These are phyloP conservation scores for Metschnikowia hibisci DNA, from an alignment of 805 yeast species.

Conservation along the genomic window DNA sequence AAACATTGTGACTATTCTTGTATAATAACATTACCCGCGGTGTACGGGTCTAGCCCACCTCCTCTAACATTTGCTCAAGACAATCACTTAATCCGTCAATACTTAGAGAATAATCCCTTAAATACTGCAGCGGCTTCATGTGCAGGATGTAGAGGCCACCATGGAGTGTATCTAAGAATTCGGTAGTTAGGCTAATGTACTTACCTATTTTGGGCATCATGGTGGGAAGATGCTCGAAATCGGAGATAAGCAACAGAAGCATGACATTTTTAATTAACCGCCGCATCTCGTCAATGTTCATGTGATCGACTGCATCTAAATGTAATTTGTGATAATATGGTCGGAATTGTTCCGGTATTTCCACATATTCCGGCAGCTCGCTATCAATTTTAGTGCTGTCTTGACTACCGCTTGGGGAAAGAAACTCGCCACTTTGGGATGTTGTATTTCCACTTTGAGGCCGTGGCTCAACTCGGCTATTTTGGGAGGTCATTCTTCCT, in stretches of 20 bases:
- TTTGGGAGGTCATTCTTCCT: not conserved
- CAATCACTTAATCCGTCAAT: slow-evolving; percentile 21
- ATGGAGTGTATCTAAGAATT: slow-evolving; percentile 34
- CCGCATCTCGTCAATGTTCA: slow-evolving; percentile 26
- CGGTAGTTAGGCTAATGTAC: slow-evolving; percentile 22
- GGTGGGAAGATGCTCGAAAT: slow-evolving; percentile 26
- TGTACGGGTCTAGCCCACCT: not conserved
- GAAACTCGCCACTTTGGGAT: too few relatives aligned
- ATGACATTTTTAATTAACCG: slow-evolving; percentile 32
- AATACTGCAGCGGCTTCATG: slow-evolving; percentile 27
- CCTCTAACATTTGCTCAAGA: slow-evolving; percentile 24
- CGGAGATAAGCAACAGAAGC: slow-evolving; percentile 31
- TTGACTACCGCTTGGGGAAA: too few relatives aligned
- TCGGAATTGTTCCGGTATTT: slow-evolving; percentile 21
- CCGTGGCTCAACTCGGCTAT: too few relatives aligned
- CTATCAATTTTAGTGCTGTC: too few relatives aligned
- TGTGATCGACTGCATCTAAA: slow-evolving; percentile 27
- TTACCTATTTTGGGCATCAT: slow-evolving; percentile 26
- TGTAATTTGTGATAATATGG: slow-evolving; percentile 24
- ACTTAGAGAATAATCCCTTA: slow-evolving; percentile 16
- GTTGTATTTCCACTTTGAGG: slow-evolving; percentile 6
- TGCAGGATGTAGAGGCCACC: slow-evolving; percentile 20
- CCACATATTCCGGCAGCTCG: slow-evolving; percentile 3
- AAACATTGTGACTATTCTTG: too few relatives aligned
- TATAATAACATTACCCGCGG: not conserved